Evolutionary conservation across 2,329 filamentous ascomycete species (phyloP).

Genomic region (Onygenales sp.): DNA sequence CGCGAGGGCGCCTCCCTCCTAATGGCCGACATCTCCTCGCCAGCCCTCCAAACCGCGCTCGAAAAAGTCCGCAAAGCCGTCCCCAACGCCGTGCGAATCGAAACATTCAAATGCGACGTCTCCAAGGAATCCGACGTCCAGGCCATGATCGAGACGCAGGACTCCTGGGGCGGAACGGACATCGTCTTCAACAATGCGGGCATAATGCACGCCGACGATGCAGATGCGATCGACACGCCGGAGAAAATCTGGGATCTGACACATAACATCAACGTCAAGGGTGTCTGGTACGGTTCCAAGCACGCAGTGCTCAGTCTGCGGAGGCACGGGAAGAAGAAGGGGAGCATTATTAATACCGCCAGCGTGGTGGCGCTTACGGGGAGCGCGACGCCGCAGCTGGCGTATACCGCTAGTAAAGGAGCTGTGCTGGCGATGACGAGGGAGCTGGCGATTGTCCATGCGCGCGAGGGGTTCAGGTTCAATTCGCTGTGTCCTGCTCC

Average conservation of each 20-base stretch:
- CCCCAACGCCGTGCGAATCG: conserved; percentile 50
- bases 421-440: conserved; percentile 83
- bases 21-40: conserved; percentile 73
- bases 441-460: conserved; percentile 86
- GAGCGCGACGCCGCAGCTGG: conserved; percentile 77
- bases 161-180: conserved; percentile 79
- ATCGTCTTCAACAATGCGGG: conserved; percentile 97
- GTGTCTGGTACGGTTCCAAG: conserved; percentile 94
- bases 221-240: conserved; percentile 70
- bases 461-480: conserved; percentile 80
- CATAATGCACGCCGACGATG: conserved; percentile 84
- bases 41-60: conserved; percentile 66
- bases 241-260: conserved; percentile 93
- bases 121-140: conserved; percentile 74
- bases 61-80: conserved; percentile 66
- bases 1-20: conserved; percentile 79
- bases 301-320: conserved; percentile 77
- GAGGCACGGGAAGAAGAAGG: conserved; percentile 66
- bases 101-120: conserved; percentile 64
- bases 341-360: conserved; percentile 85
- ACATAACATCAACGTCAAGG: conserved; percentile 92
- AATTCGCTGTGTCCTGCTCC: conserved; percentile 86
- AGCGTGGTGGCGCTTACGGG: conserved; percentile 82
- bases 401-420: conserved; percentile 90
- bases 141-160: conserved; percentile 62